These are phyloP conservation scores for Coemansia sp. DNA, from an alignment of 192 early-diverging fungal genomes.

Conservation along the genomic window DNA sequence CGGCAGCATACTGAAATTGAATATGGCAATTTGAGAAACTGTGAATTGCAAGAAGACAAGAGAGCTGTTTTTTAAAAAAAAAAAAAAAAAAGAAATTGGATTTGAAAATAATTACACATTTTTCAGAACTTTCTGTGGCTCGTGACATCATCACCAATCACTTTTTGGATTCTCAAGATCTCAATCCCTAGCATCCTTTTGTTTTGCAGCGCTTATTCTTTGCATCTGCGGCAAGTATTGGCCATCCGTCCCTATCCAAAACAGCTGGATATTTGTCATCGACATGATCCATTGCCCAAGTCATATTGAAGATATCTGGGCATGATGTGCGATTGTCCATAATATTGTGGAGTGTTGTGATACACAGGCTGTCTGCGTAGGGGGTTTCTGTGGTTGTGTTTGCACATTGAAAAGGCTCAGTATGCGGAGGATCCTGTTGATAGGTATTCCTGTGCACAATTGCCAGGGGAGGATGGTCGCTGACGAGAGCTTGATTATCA, in stretches of 20 bases:
- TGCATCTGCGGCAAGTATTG: not conserved
- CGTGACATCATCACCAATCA: conserved; percentile 5
- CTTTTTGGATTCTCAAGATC: too few relatives aligned
- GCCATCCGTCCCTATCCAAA: conserved; percentile 21
- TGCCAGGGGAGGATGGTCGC: not conserved
- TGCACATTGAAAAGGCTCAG: not conserved
- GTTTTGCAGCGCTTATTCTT: not conserved
- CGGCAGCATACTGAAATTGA: not conserved
- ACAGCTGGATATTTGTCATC: conserved; percentile 16
- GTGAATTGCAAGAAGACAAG: not conserved
- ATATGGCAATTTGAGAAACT: not conserved
- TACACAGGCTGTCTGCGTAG: not conserved
- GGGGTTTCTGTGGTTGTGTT: not conserved
- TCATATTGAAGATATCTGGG: conserved; percentile 12
- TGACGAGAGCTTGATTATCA: not conserved
- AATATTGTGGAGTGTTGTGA: conserved; percentile 4
- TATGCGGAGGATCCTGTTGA: not conserved
- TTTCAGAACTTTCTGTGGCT: not conserved
- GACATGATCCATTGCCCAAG: conserved; percentile 29
- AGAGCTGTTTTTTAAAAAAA: not conserved
- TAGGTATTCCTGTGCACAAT: not conserved
- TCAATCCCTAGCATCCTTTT: not conserved
- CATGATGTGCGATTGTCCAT: conserved; percentile 31
- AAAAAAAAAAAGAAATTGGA: conserved; percentile 1
- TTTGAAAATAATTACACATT: not conserved